Conservation (phyloP, 768 basidiomycete species). For the Naematelia encephala region DNA sequence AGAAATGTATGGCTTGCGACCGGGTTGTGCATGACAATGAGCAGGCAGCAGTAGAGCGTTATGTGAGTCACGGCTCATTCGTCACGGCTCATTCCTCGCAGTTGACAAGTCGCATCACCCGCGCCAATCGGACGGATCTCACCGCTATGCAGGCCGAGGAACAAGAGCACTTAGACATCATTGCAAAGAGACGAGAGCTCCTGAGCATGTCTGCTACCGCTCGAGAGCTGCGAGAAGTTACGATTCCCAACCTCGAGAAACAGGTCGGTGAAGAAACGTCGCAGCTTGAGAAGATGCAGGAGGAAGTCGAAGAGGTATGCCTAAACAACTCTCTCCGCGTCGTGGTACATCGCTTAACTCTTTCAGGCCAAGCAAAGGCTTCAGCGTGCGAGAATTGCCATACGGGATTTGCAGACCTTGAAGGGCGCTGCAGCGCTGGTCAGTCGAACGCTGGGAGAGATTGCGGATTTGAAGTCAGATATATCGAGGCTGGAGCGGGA, state of each 20-base stretch:
- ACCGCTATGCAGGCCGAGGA: slow-evolving; percentile 1
- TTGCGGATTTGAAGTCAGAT: slow-evolving; percentile 59
- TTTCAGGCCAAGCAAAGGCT: slow-evolving; percentile 59
- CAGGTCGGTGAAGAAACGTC: slow-evolving; percentile 59
- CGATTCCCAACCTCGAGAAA: slow-evolving; percentile 61
- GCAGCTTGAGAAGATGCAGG: slow-evolving; percentile 58
- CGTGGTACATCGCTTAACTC: slow-evolving; percentile 1
- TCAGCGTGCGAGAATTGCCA: slow-evolving; percentile 58
- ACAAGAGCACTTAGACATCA: not conserved
- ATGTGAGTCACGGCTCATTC: slow-evolving; percentile 55
- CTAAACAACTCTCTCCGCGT: not conserved
- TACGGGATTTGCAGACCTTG: slow-evolving; percentile 57
- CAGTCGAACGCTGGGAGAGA: slow-evolving; percentile 43
- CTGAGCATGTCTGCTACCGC: slow-evolving; percentile 52
- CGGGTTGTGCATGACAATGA: slow-evolving; percentile 60
- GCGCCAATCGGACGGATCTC: not conserved
- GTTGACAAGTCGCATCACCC: not conserved
- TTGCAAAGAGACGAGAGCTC: slow-evolving; percentile 2
- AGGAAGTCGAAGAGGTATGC: slow-evolving; percentile 59
- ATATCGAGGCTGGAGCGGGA: slow-evolving; percentile 65
- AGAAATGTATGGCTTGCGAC: slow-evolving; percentile 72
- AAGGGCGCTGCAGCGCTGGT: slow-evolving; percentile 50
- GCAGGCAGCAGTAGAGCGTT: slow-evolving; percentile 64
- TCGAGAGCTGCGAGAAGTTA: slow-evolving; percentile 60
- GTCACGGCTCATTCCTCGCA: not conserved